Conservation (phyloP, 116 monocot genomes). For the Papilionanthe hybrid region DNA sequence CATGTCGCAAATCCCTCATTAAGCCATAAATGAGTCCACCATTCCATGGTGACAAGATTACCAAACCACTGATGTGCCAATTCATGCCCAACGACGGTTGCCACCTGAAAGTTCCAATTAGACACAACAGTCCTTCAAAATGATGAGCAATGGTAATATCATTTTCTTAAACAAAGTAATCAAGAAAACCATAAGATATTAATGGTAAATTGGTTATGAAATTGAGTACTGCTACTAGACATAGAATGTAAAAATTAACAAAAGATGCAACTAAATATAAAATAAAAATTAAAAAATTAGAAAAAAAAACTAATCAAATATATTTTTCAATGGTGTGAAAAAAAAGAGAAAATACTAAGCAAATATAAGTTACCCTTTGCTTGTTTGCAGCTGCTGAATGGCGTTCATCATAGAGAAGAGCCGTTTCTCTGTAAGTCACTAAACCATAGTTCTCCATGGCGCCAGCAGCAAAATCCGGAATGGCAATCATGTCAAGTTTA, state of each 20-base stretch:
- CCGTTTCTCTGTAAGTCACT: slow-evolving; percentile 93
- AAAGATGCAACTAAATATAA: not conserved
- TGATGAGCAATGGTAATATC: not conserved
- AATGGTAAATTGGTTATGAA: not conserved
- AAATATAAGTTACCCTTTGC: slow-evolving; percentile 62
- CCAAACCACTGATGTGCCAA: slow-evolving; percentile 99
- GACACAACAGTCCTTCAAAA: slow-evolving; percentile 17
- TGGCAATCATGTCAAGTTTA: slow-evolving; percentile 97
- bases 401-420: slow-evolving; percentile 75
- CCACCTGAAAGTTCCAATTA: slow-evolving; percentile 50
- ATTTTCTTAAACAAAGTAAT: not conserved
- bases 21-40: slow-evolving; percentile 99
- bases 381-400: slow-evolving; percentile 94
- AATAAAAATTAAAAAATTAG: too few species aligned
- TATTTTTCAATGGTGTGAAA: not conserved
- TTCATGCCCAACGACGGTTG: slow-evolving; percentile 94
- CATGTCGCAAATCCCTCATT: slow-evolving; percentile 99
- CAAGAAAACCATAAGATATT: not conserved
- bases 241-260: not conserved
- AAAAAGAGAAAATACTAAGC: not conserved
- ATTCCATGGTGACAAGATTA: slow-evolving; percentile 99
- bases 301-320: not conserved
- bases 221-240: not conserved
- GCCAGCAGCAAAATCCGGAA: slow-evolving; percentile 97
- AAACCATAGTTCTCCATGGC: slow-evolving; percentile 99